Base-by-base conservation (phyloP, 2,329 filamentous ascomycete genomes). In the Aphanocladium album region DNA sequence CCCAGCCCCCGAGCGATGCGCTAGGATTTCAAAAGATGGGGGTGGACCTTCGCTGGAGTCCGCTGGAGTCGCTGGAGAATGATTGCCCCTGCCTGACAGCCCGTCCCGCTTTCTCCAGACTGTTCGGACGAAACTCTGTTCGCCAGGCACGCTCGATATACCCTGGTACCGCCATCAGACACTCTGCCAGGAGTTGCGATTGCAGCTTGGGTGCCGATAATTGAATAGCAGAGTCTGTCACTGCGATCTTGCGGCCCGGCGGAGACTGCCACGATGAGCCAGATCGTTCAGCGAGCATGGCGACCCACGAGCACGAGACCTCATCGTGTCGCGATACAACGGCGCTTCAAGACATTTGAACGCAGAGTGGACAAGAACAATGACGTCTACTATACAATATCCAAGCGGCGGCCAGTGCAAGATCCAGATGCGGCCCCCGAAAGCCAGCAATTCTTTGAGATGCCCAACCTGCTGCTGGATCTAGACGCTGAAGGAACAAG, bases 401-500 rank as follows among this genome's bases (percentile, higher is more conserved):
- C 61, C 43, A 69, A 68, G 60, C 68, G 43, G 25, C 41, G 60
- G 45, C 30, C 57, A 27, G 57, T 47, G 7, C 49, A 47, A 27
- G 57, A 55, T 16, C 57, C 57, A 11, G 49, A 60, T 4, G 30
- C 41, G 1, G 47, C 54, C 11, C 35, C 47, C 17, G 17, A 60
- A 2, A 64, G 1, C 53, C 37, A 65, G 51, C 65, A 72, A n/a
- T 71, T 76, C 62, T 76, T 77, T 62, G 67, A 78, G 25, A 70
- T 80, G 45, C 74, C 78, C 14, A 58, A 73, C 19, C 63, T 79
- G 12, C 67, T 83, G 2, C 73, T 85, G 43, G 80, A 85, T 61
- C 78, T 85, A 43, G 82, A 84, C 64, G 78, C 79, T 49, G 75
- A 79, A 62, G 73, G 77, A 21, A 77, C 67, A 63, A 70, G 67